Evolutionary conservation across 805 yeast species (phyloP).

Genomic region (Debaryomyces prosopidis): DNA sequence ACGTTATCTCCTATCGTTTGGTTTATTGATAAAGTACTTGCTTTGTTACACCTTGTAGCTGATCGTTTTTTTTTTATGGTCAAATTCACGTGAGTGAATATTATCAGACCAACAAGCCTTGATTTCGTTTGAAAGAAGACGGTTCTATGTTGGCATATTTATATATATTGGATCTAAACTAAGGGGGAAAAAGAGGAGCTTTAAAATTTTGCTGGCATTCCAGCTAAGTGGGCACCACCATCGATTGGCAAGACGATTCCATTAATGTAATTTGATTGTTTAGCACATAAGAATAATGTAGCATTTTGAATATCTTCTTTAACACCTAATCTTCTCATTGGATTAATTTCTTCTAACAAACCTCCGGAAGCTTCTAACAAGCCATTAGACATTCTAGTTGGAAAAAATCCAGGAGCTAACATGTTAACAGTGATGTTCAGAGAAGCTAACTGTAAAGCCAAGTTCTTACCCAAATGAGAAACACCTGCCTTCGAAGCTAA

Average conservation of each 20-base stretch:
- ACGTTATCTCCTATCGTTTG: too few relatives aligned
- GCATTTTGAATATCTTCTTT: slow-evolving; percentile 59
- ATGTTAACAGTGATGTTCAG: slow-evolving; percentile 66
- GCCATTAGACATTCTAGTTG: slow-evolving; percentile 73
- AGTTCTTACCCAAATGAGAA: slow-evolving; percentile 60
- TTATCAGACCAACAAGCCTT: too few relatives aligned
- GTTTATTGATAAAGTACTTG: too few relatives aligned
- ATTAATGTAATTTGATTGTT: slow-evolving; percentile 60
- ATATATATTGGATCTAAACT: too few relatives aligned
- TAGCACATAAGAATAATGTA: slow-evolving; percentile 53
- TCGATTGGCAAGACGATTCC: slow-evolving; percentile 70
- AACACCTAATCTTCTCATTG: slow-evolving; percentile 62
- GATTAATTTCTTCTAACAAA: slow-evolving; percentile 49
- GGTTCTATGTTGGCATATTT: too few relatives aligned
- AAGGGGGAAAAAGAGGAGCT: not conserved
- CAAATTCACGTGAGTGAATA: too few relatives aligned
- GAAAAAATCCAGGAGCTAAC: slow-evolving; percentile 77
- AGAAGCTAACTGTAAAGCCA: slow-evolving; percentile 68
- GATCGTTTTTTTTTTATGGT: too few relatives aligned
- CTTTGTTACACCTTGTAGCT: too few relatives aligned
- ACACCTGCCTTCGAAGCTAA: slow-evolving; percentile 76
- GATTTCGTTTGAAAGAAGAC: too few relatives aligned
- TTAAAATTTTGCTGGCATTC: slow-evolving; percentile 12
- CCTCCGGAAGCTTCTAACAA: slow-evolving; percentile 53
- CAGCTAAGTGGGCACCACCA: slow-evolving; percentile 60